These are phyloP conservation scores for Beauveria sp. DNA, from an alignment of 2,329 filamentous ascomycete species.

Conservation along the genomic window DNA sequence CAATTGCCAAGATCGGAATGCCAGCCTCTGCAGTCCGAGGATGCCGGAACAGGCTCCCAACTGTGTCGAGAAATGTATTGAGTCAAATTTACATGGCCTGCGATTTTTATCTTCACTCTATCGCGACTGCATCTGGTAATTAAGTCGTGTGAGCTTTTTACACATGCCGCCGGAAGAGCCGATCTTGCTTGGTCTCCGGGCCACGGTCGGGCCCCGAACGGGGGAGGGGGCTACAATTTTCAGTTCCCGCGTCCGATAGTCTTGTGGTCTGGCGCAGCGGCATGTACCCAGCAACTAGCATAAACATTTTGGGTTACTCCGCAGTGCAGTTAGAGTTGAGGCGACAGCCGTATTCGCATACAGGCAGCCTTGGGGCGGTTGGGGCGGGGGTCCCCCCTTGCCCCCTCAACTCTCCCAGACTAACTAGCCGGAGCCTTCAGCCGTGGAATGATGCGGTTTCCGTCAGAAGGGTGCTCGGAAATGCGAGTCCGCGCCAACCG, in stretches of 20 bases:
- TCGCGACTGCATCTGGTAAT: background rate
- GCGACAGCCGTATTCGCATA: background rate
- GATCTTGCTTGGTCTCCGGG: background rate
- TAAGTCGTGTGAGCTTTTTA: background rate
- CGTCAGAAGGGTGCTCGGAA: background rate
- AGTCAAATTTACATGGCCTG: background rate
- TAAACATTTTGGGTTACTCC: background rate
- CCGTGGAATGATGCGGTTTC: background rate
- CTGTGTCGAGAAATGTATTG: too few relatives aligned
- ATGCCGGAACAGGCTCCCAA: background rate
- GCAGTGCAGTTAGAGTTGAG: background rate
- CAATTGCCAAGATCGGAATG: background rate
- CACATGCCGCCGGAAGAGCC: background rate
- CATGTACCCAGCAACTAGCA: background rate
- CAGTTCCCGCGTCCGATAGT: background rate
- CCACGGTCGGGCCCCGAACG: background rate
- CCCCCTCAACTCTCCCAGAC: background rate
- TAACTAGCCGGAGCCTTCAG: background rate
- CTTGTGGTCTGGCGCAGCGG: background rate
- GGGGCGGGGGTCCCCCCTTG: background rate
- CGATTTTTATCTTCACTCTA: too few relatives aligned
- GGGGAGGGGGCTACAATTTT: background rate
- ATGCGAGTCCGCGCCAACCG: background rate
- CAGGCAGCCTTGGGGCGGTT: background rate
- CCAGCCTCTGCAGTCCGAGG: background rate